Evolutionary conservation across 108 stramenopile species (phyloP).

Genomic region (Stephanodiscus triporus): DNA sequence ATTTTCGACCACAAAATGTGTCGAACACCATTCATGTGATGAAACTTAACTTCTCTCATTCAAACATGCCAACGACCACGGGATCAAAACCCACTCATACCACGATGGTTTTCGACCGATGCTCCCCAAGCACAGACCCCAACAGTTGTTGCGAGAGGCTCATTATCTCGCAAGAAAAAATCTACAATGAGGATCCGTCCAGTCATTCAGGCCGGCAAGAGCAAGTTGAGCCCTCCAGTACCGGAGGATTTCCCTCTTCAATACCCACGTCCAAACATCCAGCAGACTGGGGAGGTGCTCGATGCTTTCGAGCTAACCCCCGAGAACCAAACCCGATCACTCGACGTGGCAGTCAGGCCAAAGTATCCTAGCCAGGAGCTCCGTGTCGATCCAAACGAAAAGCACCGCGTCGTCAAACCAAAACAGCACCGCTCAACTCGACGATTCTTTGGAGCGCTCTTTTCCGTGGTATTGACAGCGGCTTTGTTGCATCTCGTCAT

Average conservation of each 20-base stretch:
- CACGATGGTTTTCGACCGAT: neutral
- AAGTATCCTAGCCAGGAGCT: constrained; percentile 17
- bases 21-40: neutral
- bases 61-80: neutral
- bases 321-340: neutral
- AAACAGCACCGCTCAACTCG: neutral
- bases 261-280: constrained; percentile 5
- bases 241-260: constrained; percentile 5
- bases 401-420: neutral
- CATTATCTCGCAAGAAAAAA: neutral
- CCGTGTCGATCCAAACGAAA: neutral
- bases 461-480: neutral
- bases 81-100: neutral
- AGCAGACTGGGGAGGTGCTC: constrained; percentile 4
- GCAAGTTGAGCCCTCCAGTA: neutral
- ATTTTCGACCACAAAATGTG: neutral
- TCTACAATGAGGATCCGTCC: neutral
- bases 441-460: constrained; percentile 1
- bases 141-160: neutral
- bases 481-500: constrained; percentile 2
- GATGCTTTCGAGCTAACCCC: constrained; percentile 13
- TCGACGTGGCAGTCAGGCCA: constrained; percentile 4
- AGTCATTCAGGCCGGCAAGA: neutral
- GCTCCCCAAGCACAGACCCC: neutral
- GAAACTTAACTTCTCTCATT: neutral